A percentile compares a stretch with the other conserved stretches of the same genome.
These are phyloP conservation scores for Xylaria hypoxylon DNA, from an alignment of 2,329 filamentous ascomycete species.

Conservation along the genomic window DNA sequence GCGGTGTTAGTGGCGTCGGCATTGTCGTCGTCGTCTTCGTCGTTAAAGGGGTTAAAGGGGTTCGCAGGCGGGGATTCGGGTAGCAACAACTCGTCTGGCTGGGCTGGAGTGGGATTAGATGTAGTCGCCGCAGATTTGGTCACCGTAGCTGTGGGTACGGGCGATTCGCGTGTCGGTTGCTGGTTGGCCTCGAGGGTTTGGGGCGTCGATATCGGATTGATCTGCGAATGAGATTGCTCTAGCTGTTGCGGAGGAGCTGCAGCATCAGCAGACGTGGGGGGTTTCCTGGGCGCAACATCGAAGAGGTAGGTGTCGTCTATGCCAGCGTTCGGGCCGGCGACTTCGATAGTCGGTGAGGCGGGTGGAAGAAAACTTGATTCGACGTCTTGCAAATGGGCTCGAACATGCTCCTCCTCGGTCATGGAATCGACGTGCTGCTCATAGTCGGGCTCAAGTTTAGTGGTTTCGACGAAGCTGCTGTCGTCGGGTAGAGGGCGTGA, in stretches of 20 bases:
- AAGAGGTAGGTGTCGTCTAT: slow-evolving; percentile 71
- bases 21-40: slow-evolving; percentile 12
- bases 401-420: slow-evolving; percentile 63
- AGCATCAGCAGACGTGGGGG: slow-evolving; percentile 24
- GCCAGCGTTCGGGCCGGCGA: slow-evolving; percentile 58
- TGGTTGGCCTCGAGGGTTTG: slow-evolving; percentile 25
- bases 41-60: slow-evolving; percentile 17
- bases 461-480: slow-evolving; percentile 49
- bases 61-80: slow-evolving; percentile 24
- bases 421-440: slow-evolving; percentile 61
- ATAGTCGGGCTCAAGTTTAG: slow-evolving; percentile 49
- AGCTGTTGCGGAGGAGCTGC: slow-evolving; percentile 14
- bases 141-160: slow-evolving; percentile 22
- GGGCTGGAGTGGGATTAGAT: slow-evolving; percentile 6
- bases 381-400: slow-evolving; percentile 70
- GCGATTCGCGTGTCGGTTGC: slow-evolving; percentile 28
- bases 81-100: slow-evolving; percentile 10
- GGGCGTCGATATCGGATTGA: slow-evolving; percentile 12
- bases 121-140: slow-evolving; percentile 19
- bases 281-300: slow-evolving; percentile 57
- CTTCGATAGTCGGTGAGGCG: slow-evolving; percentile 66
- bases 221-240: slow-evolving; percentile 27
- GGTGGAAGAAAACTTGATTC: slow-evolving; percentile 74
- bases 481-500: slow-evolving; percentile 38
- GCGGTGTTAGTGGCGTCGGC: slow-evolving; percentile 56